Base-by-base conservation (phyloP, 2,329 filamentous ascomycete genomes). In the Pyrenochaeta sp. region DNA sequence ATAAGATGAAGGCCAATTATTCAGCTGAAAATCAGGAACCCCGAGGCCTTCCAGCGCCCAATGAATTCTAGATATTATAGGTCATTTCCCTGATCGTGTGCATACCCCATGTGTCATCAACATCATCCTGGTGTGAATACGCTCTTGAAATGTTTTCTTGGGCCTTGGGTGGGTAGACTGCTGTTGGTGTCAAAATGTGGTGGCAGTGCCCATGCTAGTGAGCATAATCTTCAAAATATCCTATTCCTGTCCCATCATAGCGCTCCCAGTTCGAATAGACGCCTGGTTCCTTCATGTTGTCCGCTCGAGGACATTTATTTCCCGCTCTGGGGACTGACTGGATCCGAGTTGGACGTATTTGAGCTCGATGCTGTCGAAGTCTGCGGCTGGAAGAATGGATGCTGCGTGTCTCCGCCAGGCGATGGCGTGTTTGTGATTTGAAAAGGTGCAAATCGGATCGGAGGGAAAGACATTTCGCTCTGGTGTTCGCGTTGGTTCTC, bases 391-490 rank as follows among this genome's bases (percentile, higher is more conserved):
- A 63, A 62, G 28, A 71, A 67, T 1, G 67, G 63, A 28, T 68
- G 66, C 15, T 58, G 51, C 3, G 37, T 64, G 40, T 57, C 52
- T 25, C 54, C 61, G 43, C 52, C 57, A 15, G 66, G 58, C 9
- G 66, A 59, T 4, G 71, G 65, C 12, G 61, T 59, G 50, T 61
- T 68, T 27, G 52, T 50, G 39, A 74, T 61, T 60, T 75, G 72
- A 24, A 75, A 72, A 5, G 70, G 72, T 2, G 65, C 56, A 50
- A 75, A 63, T 47, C 72, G 71, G 36, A 74, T 73, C 0, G 72
- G 72, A 15, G 71, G 64, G 12, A 73, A 64, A 10, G 59, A 63
- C 64, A 67, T 67, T 13, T 3, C 59, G 24, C 15, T 19, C 13
- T 50, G 42, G 13, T 25, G 6, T 39, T 27, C 39, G 19, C 24